A percentile compares a stretch with the other conserved stretches of the same genome.
Conservation (phyloP, 108 stramenopile genomes). For the Hondaea fermentalgiana region DNA sequence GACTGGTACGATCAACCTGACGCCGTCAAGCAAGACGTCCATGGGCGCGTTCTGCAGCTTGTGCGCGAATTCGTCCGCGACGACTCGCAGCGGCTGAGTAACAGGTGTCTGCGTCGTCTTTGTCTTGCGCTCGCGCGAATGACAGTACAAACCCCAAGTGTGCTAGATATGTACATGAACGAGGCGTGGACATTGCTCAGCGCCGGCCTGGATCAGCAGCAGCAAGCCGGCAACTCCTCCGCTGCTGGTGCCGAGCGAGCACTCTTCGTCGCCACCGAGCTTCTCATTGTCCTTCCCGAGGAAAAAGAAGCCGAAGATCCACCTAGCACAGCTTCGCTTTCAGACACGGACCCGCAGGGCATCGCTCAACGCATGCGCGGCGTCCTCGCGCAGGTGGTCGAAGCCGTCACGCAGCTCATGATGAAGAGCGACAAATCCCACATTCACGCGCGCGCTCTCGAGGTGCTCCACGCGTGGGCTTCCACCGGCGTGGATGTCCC, state of each 20-base stretch:
- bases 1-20: slow-evolving; percentile 7
- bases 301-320: not conserved
- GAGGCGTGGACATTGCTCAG: not conserved
- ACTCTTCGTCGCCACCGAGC: not conserved
- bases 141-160: not conserved
- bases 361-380: not conserved
- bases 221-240: not conserved
- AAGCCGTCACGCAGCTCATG: not conserved
- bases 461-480: not conserved
- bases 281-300: not conserved
- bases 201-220: not conserved
- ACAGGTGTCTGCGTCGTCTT: not conserved
- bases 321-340: not conserved
- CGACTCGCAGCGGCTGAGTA: not conserved
- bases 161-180: not conserved
- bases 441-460: not conserved
- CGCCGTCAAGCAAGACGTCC: not conserved
- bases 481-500: not conserved
- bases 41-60: not conserved
- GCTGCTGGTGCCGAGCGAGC: not conserved
- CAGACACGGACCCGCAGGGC: not conserved
- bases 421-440: not conserved
- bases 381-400: slow-evolving; percentile 1
- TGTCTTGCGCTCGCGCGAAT: not conserved
- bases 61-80: not conserved